Base-by-base conservation (phyloP, 2,329 filamentous ascomycete species). In the Botrytis porri region DNA sequence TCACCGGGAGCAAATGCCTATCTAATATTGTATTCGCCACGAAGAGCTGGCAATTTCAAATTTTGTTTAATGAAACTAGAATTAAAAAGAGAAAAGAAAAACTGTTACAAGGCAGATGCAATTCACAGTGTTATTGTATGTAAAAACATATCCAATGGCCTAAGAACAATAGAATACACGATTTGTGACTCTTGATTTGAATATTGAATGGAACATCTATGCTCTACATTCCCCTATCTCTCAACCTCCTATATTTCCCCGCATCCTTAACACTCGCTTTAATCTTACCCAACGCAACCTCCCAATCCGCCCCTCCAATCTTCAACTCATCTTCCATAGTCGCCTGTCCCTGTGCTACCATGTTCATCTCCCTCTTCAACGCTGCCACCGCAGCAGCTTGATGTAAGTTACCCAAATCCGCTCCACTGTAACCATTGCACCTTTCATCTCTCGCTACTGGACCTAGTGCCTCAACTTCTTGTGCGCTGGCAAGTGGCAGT, bases 341-440 rank as follows among this genome's bases (percentile, higher is more conserved):
- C 22, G 29, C 64, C 45, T 57, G 57, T 74, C 74, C 43, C 70
- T 73, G 51, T 54, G 51, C 71, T 67, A 60, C 61, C 62, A 51
- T 72, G 14, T 25, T 45, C 76, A 77, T 80, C 70, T 79, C 79
- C 69, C 80, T 79, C 75, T 80, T 79, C 73, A 82, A 69, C 14
- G 81, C 80, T 39, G 80, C 81, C 16, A 80, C 77, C 22, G 79
- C 81, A 59, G 81, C 81, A 37, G 78, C 77, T 64, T 81, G 78
- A 74, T 81, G 80, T 51, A 90, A 83, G 75, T 88, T 89, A 45
- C 86, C 85, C 57, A 92, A 81, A 78, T 92, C 89, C 1, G 89
- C 89, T 74, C 89, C 89, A 74, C 92, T 95, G 81, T 95, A 98
- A 37, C 93, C 89, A 16, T 88, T 85, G 81, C 95, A 98, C 18